Evolutionary conservation across 1,284 basidiomycete species (phyloP), one percentile per base, ranked within the genome.

Genomic region (Apiotrichum gamsii): DNA sequence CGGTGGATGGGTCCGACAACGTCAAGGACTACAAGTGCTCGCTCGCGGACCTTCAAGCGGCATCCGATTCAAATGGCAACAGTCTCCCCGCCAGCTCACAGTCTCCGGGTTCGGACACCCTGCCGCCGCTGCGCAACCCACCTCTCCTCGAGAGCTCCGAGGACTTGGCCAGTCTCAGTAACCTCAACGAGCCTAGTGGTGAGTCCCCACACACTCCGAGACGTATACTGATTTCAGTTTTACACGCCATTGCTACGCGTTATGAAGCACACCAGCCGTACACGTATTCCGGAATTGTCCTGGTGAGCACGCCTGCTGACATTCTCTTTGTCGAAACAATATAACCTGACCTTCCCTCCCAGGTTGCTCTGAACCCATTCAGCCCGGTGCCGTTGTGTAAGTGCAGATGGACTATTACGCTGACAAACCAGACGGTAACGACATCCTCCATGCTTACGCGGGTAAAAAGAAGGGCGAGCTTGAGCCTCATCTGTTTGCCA

Each of bases 101-200:
- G 11, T 28, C 54, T 0, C 47, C 57, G n/a, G 62, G 65, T 3
- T 57, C 62, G 32, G 60, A 64, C 44, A 55, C 66, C 42, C 79
- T 97, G 18, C 95, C 95, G 37, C 94, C 93, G 36, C 76, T 99
- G 61, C 85, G 94, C 58, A 98, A 98, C 72, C 95, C 95, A 20
- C 95, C 94, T 31, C 76, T 96, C 47, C 77, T 98, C 52, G 94
- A 98, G 76, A 91, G 90, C 23, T 90, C 91, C 31, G 94, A 99
- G 74, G 94, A 99, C 77, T 79, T 99, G 65, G 94, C 95, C 39
- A 95, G 91, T 52, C 80, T 99, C 64, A 95, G 90, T 49, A 93
- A 98, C 76, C 79, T 99, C 60, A 98, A 98, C 67, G 95, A 99
- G 71, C 94, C 94, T 39, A 90, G 87, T 64, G 93, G 91, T 93